phyloP scores from a whole-genome alignment of 768 basidiomycete species.

The Calocybe cyanea region DNA sequence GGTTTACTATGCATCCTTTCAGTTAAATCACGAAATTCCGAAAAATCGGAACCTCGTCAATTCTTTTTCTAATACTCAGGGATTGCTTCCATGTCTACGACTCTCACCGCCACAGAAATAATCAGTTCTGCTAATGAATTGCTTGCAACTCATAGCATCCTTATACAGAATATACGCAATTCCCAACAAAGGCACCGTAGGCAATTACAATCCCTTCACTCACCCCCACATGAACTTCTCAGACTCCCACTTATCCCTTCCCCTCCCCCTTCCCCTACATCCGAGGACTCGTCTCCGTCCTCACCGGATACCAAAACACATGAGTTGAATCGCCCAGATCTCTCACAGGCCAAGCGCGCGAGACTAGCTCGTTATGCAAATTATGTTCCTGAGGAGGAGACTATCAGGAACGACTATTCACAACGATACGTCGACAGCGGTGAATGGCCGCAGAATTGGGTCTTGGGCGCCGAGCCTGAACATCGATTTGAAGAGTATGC shows the following conservation, averaged over 20 bases:
- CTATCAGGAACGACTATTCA: conserved; percentile 93
- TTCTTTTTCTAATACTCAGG: too few species aligned
- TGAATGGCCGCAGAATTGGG: conserved; percentile 92
- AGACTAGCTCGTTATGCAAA: conserved; percentile 68
- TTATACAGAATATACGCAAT: conserved; percentile 52
- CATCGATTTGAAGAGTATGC: conserved; percentile 91
- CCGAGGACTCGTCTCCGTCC: conserved; percentile 41
- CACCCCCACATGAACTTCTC: conserved; percentile 53
- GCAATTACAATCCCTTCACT: conserved; percentile 49
- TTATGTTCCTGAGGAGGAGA: conserved; percentile 92
- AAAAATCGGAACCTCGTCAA: too few species aligned
- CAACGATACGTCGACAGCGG: conserved; percentile 88
- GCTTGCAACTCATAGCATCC: conserved; percentile 55
- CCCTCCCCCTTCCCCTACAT: conserved; percentile 49
- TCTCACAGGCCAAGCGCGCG: conserved; percentile 69
- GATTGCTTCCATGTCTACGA: conserved; percentile 6
- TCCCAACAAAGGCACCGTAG: conserved; percentile 56
- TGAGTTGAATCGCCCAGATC: conserved; percentile 34
- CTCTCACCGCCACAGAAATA: conserved; percentile 40
- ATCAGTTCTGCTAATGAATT: conserved; percentile 61
- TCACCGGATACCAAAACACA: conserved; percentile 37
- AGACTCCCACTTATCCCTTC: conserved; percentile 57
- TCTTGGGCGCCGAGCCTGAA: conserved; percentile 85
- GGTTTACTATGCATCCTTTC: too few species aligned
- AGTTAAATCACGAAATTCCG: too few species aligned